A percentile compares a stretch with the other conserved stretches of the same genome.
Conservation (phyloP, 176 grass and related monocot species). For the Triticum timopheevii region DNA sequence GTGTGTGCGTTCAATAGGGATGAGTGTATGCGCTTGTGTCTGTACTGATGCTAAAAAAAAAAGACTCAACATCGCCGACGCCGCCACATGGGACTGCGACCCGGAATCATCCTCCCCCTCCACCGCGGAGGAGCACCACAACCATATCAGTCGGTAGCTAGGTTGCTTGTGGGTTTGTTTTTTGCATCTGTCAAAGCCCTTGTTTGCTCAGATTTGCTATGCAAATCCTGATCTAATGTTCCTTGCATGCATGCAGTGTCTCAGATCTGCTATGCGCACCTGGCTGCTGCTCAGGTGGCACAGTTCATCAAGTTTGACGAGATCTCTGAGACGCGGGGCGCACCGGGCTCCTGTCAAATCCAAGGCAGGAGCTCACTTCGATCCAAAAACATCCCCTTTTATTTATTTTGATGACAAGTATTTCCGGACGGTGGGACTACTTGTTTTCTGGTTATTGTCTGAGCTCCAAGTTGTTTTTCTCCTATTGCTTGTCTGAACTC, state of each 20-base stretch:
- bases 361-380: too few species aligned
- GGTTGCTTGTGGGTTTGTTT: neutral
- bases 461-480: too few species aligned
- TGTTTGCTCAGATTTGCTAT: neutral
- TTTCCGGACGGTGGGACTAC: too few species aligned
- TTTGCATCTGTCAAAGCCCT: neutral
- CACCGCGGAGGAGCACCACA: constrained; percentile 77
- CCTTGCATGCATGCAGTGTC: constrained; percentile 54
- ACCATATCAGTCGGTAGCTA: constrained; percentile 73
- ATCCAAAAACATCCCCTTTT: too few species aligned
- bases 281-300: constrained; percentile 65
- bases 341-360: too few species aligned
- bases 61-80: too few species aligned
- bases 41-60: too few species aligned
- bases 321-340: constrained; percentile 34
- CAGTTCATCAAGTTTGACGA: constrained; percentile 92
- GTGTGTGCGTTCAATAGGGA: too few species aligned
- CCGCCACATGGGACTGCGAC: too few species aligned
- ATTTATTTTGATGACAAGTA: too few species aligned
- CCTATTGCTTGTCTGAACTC: neutral
- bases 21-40: too few species aligned
- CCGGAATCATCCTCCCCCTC: too few species aligned
- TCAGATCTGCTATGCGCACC: constrained; percentile 75
- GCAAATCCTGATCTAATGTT: neutral
- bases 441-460: neutral